Evolutionary conservation across 2,329 filamentous ascomycete species (phyloP), one percentile per base, ranked within the genome.

Genomic region (Neonectria faginata): DNA sequence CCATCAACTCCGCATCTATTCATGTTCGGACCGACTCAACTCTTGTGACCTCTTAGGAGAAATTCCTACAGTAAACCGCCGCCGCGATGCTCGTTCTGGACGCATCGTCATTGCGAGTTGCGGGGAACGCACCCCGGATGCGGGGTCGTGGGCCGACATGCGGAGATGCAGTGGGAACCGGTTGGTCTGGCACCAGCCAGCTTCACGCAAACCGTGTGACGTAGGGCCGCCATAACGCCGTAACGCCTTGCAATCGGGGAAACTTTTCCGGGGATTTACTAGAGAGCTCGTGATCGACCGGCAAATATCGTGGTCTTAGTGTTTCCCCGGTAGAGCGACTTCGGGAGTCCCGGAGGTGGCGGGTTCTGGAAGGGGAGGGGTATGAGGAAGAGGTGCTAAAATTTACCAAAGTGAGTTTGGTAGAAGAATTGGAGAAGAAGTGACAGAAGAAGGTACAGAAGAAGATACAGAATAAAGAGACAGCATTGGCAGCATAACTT

Each of bases 101-200:
- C 39, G 16, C 47, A 57, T 31, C 14, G 48, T 52, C 33, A 45
- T 48, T 12, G 39, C 11, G n/a, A 20, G 29, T 51, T 51, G 48
- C 48, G 48, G 48, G 48, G 55, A 51, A 36, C 36, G 29, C 58
- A 45, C 60, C 53, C 60, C 51, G 42, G 55, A 59, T 57, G 3
- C 39, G 47, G 55, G 62, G 57, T 36, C 42, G 29, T 61, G 39
- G 22, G 18, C 51, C 36, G 33, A 48, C 25, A 61, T 64, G 62
- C 57, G 62, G 62, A 57, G 55, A 57, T 57, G 25, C 5, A n/a
- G 27, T 8, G 18, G 11, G 33, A 39, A 31, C 50, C 18, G 16
- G 20, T 47, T 16, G 33, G 33, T 41, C 39, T 18, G 16, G 55
- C 41, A 10, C n/a, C 16, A 20, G 41, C 33, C 29, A 47, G 4